Percentiles rank a stretch among this genome's conserved stretches.
These are phyloP conservation scores for Lepraria neglecta DNA, from an alignment of 495 filamentous ascomycete species.

Conservation along the genomic window DNA sequence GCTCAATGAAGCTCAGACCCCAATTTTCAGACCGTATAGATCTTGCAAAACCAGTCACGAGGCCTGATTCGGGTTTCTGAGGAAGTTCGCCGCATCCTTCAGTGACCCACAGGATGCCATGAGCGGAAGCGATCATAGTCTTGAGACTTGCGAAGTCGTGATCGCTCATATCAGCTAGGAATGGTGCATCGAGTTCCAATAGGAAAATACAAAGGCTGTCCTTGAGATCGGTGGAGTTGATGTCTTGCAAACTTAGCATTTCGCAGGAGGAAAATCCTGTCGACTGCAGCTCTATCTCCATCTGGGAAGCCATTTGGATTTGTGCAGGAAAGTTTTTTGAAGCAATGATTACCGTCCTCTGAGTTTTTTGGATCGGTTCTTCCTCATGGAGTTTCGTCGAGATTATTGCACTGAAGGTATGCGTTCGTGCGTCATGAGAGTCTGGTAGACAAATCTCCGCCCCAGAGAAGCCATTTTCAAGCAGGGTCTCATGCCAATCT, in stretches of 20 bases:
- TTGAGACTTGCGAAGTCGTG: background rate
- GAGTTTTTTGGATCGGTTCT: no score
- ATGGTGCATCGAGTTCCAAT: background rate
- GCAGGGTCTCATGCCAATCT: no score
- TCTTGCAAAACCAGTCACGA: constrained; percentile 31
- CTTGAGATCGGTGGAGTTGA: background rate
- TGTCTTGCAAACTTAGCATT: background rate
- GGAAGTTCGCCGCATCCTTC: constrained; percentile 26
- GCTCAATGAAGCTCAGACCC: constrained; percentile 13
- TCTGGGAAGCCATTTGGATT: no score
- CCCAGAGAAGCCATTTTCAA: no score
- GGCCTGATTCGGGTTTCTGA: constrained; percentile 22
- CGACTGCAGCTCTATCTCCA: no score
- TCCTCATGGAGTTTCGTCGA: no score
- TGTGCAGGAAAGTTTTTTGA: no score
- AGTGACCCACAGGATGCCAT: constrained; percentile 37
- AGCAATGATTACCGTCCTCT: no score
- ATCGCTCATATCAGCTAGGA: constrained; percentile 9
- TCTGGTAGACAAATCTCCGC: no score
- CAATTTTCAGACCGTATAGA: constrained; percentile 32
- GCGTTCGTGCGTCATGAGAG: no score
- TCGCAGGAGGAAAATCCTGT: background rate
- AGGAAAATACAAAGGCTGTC: background rate
- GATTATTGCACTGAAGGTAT: no score
- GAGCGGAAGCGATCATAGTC: background rate